phyloP scores from a whole-genome alignment of 2,329 filamentous ascomycete genomes.

The Dissoconium aciculare region DNA sequence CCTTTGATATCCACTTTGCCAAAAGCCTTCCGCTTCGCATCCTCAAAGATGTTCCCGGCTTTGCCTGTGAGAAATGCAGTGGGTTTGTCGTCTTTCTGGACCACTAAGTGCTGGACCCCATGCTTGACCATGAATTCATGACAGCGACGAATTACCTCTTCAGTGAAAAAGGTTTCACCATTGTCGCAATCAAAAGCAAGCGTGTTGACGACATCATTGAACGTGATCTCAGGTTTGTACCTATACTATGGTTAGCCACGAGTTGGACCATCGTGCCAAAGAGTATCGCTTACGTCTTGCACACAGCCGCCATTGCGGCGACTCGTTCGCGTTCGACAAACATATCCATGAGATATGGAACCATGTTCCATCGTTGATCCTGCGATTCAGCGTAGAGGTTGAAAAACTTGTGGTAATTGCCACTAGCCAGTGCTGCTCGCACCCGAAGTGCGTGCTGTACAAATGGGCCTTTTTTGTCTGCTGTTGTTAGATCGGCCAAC shows the following conservation, averaged over 20 bases:
- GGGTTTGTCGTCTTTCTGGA: slow-evolving; percentile 61
- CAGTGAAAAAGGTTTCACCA: slow-evolving; percentile 33
- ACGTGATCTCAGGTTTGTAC: slow-evolving; percentile 78
- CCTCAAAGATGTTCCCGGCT: slow-evolving; percentile 58
- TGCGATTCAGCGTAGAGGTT: slow-evolving; percentile 80
- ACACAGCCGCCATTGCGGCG: slow-evolving; percentile 77
- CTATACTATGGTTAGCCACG: slow-evolving; percentile 42
- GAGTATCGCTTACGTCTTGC: slow-evolving; percentile 65
- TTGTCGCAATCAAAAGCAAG: slow-evolving; percentile 88
- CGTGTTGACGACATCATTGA: slow-evolving; percentile 89
- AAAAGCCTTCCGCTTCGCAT: slow-evolving; percentile 58
- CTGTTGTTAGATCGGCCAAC: slow-evolving; percentile 93
- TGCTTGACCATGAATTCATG: slow-evolving; percentile 80
- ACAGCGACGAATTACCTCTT: slow-evolving; percentile 32
- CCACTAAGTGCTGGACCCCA: slow-evolving; percentile 58
- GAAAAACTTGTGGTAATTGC: slow-evolving; percentile 97
- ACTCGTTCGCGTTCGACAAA: slow-evolving; percentile 90
- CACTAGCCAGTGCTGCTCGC: slow-evolving; percentile 77
- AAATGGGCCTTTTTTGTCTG: slow-evolving; percentile 75
- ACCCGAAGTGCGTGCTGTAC: slow-evolving; percentile 87
- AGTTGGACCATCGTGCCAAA: not conserved
- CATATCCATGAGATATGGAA: slow-evolving; percentile 97
- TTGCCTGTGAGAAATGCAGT: slow-evolving; percentile 55
- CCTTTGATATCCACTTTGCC: slow-evolving; percentile 90
- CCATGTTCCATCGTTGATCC: slow-evolving; percentile 48